Conservation (phyloP, 148 eudicot species). For the Silene latifolia region DNA sequence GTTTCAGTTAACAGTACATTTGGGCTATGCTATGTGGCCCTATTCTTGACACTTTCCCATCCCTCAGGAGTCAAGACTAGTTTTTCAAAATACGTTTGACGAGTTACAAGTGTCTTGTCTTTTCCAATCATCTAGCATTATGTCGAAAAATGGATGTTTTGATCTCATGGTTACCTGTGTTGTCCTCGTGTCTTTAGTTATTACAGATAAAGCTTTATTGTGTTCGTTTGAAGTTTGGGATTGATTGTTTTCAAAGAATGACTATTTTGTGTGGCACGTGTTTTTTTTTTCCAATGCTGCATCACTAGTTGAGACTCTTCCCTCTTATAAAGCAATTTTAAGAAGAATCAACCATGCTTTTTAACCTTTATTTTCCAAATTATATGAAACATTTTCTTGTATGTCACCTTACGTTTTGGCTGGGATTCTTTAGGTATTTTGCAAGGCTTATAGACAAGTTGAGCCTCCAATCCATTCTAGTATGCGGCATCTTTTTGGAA, state of each 20-base stretch:
- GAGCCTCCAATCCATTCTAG: slow-evolving; percentile 65
- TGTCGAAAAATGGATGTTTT: not conserved
- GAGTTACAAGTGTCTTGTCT: slow-evolving; percentile 1
- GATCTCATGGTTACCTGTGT: not conserved
- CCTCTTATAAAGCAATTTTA: not conserved
- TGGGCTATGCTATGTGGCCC: not conserved
- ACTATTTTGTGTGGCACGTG: not conserved
- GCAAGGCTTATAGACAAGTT: slow-evolving; percentile 89
- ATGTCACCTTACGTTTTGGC: slow-evolving; percentile 14
- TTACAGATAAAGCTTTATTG: not conserved
- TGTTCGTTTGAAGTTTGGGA: not conserved
- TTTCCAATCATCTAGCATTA: not conserved
- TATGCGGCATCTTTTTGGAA: slow-evolving; percentile 95
- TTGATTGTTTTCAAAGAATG: not conserved
- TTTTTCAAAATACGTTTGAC: not conserved
- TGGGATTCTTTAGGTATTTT: slow-evolving; percentile 65
- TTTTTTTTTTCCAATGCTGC: not conserved
- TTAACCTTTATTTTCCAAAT: not conserved
- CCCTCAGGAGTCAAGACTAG: not conserved
- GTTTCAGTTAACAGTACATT: not conserved
- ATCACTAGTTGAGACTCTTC: not conserved
- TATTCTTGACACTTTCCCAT: not conserved
- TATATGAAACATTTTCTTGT: not conserved
- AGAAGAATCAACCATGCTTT: not conserved
- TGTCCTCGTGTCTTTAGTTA: not conserved